Conservation (phyloP, 2,329 filamentous ascomycete genomes). For the Fusarium sp. region DNA sequence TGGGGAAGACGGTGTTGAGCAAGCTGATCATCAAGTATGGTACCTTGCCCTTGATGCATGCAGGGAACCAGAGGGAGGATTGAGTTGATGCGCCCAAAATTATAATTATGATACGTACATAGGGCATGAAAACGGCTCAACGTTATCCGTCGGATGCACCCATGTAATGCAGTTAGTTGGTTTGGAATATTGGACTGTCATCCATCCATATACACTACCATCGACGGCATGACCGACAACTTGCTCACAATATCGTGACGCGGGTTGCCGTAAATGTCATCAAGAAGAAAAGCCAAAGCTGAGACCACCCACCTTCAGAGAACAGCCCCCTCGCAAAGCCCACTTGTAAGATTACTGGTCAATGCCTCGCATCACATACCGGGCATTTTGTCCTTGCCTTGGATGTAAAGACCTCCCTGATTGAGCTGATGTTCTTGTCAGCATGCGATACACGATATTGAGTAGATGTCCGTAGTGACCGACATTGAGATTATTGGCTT, state of each 20-base stretch:
- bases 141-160: slow-evolving; percentile 18
- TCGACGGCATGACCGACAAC: slow-evolving; percentile 12
- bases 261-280: slow-evolving; percentile 12
- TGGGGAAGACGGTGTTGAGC: slow-evolving; percentile 1
- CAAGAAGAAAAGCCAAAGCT: slow-evolving; percentile 27
- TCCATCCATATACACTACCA: background rate
- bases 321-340: slow-evolving; percentile 24
- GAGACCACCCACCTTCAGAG: slow-evolving; percentile 30
- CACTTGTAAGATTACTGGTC: slow-evolving; percentile 42
- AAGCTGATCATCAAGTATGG: background rate
- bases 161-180: slow-evolving; percentile 13
- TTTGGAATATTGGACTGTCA: background rate
- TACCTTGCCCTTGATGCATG: background rate
- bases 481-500: slow-evolving; percentile 1
- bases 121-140: slow-evolving; percentile 15
- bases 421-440: background rate
- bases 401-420: slow-evolving; percentile 5
- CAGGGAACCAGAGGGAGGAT: slow-evolving; percentile 1
- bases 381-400: background rate
- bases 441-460: slow-evolving; percentile 17
- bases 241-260: slow-evolving; percentile 11
- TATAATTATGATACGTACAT: background rate
- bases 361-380: slow-evolving; percentile 37
- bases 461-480: background rate
- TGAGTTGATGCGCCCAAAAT: slow-evolving; percentile 3